These are phyloP conservation scores for Chenopodium album DNA, from an alignment of 148 eudicot genomes.

Conservation along the genomic window DNA sequence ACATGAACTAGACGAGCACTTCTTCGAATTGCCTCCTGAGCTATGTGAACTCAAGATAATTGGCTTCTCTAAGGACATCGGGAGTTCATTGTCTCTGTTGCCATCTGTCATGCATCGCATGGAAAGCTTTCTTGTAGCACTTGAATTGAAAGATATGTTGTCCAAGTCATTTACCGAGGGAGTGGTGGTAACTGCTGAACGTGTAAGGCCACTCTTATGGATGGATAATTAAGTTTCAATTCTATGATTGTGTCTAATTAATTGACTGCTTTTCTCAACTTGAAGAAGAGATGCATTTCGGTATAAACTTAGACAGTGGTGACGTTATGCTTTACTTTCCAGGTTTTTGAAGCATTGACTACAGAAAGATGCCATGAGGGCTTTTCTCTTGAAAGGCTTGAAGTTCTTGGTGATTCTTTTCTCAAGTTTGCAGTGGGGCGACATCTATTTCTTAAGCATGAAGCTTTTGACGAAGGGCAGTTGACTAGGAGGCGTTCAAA, in stretches of 20 bases:
- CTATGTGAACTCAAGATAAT: slow-evolving; percentile 78
- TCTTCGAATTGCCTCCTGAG: slow-evolving; percentile 91
- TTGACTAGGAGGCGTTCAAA: slow-evolving; percentile 85
- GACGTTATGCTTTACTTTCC: slow-evolving; percentile 13
- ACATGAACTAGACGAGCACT: slow-evolving; percentile 81
- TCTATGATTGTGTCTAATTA: not conserved
- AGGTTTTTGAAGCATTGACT: slow-evolving; percentile 97
- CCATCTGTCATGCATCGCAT: slow-evolving; percentile 93
- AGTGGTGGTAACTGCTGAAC: slow-evolving; percentile 48
- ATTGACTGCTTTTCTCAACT: not conserved
- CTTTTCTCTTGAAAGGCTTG: slow-evolving; percentile 95
- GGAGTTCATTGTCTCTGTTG: slow-evolving; percentile 86
- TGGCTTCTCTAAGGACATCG: slow-evolving; percentile 89
- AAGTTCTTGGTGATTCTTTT: slow-evolving; percentile 96
- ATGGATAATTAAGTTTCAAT: not conserved
- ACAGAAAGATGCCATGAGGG: slow-evolving; percentile 79
- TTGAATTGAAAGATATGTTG: slow-evolving; percentile 69
- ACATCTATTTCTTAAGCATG: slow-evolving; percentile 72
- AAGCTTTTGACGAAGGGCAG: slow-evolving; percentile 86
- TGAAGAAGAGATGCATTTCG: not conserved
- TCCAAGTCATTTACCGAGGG: slow-evolving; percentile 79
- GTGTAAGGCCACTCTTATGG: slow-evolving; percentile 50
- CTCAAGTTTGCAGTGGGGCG: slow-evolving; percentile 94
- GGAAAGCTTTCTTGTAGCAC: slow-evolving; percentile 87
- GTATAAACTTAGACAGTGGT: not conserved